These are phyloP conservation scores for Plasmodium yoelii DNA, from an alignment of 169 alveolate genomes.

Conservation along the genomic window DNA sequence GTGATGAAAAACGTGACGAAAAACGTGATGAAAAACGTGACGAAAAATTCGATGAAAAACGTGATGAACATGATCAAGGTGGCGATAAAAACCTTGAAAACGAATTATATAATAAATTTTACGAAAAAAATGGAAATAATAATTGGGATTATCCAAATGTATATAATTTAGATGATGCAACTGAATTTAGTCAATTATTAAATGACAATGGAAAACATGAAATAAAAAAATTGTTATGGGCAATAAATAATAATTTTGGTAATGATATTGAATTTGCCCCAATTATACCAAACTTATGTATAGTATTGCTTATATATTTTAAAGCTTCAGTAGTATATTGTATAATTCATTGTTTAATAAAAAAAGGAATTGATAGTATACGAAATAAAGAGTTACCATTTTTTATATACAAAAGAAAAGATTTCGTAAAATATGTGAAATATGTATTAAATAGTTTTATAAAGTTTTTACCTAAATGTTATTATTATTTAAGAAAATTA, in stretches of 20 bases:
- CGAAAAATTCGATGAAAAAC: no score
- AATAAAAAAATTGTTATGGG: constrained; percentile 84
- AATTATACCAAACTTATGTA: constrained; percentile 83
- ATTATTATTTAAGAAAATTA: constrained; percentile 76
- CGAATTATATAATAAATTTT: constrained; percentile 58
- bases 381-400: constrained; percentile 51
- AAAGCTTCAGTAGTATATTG: constrained; percentile 83
- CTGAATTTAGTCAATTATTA: constrained; percentile 80
- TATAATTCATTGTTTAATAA: constrained; percentile 81
- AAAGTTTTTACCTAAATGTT: constrained; percentile 59
- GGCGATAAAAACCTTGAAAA: constrained; percentile 27
- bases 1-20: no score
- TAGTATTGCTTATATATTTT: constrained; percentile 80
- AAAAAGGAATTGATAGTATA: constrained; percentile 75
- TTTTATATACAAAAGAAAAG: constrained; percentile 60
- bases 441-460: constrained; percentile 50
- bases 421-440: constrained; percentile 62
- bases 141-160: constrained; percentile 54
- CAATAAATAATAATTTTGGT: constrained; percentile 82
- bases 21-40: no score
- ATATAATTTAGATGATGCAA: constrained; percentile 83
- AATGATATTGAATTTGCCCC: constrained; percentile 85
- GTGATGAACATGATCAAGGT: no score
- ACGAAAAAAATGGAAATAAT: constrained; percentile 8
- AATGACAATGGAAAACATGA: constrained; percentile 81